Evolutionary conservation across 352 stramenopile species (phyloP), one percentile per base, ranked within the genome.

Genomic region (Saprolegnia diclina): DNA sequence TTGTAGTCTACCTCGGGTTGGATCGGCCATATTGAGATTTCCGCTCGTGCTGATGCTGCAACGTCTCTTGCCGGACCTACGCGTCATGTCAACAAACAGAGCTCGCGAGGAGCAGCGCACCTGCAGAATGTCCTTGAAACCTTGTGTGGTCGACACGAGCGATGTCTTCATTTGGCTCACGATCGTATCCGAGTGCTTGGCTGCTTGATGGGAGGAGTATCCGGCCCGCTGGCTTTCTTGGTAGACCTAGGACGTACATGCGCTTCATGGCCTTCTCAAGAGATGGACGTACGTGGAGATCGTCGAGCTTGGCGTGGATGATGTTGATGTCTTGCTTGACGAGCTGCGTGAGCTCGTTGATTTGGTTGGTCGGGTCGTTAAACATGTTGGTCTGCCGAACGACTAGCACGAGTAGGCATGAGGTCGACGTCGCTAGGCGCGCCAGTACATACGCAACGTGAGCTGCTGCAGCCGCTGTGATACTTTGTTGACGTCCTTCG

Each of bases 351-450:
- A 92, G 73, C 75, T 90, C 84, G 56, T 94, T 94, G 65, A 94
- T 94, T 44, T 83, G 76, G 66, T 88, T 81, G 0, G 82, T 91
- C 24, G 86, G 86, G 69, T 94, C 86, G 63, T 94, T 92, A 64
- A 94, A 94, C 83, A 94, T 92, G 77, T 91, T 94, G 68, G 91
- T 92, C 74, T 94, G 83, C 40, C 85, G 80, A 38, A 94, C 84
- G 61, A 94, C 86, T 94, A 13, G 19, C 26, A 46, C 32, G 40
- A 46, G 2, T 24, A 5, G 14, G 0, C 22, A 55, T 40, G 4
- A 64, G 21, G 48, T 52, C 40, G 45, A 50, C 18, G 22, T 13
- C 37, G 11, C 53, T 1, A 62, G 21, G n/a, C 32, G 38, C 16
- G 62, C 24, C 26, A n/a, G 48, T 1, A 82, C 82, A 64, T 76